Evolutionary conservation across 805 yeast genomes (phyloP), one percentile per base, ranked within the genome.

Genomic region (Sungouiozyma intestinalis): DNA sequence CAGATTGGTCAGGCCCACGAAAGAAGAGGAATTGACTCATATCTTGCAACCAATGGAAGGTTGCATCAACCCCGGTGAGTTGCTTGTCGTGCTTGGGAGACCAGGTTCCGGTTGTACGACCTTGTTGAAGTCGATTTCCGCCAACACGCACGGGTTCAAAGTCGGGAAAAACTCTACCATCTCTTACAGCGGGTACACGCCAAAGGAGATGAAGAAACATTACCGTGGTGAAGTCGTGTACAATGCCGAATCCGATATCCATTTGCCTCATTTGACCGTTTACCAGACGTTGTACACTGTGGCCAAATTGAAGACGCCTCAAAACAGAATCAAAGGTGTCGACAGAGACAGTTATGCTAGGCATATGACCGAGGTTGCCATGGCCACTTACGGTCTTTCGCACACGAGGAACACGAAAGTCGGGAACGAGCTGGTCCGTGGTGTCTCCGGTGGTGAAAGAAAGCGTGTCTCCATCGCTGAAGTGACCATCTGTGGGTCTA

Each of bases 371-470:
- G 69, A 71, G 44, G 77, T 74, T n/a, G 59, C 60, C 31, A 69
- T 72, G 75, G 76, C 74, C 21, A 71, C 69, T 29, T 79, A 74
- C 52, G 85, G 84, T 46, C 65, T 80, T 36, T 63, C 71, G 8
- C 84, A 77, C 57, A 75, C 84, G 4, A 66, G 68, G 45, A 65
- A 74, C 56, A 76, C 82, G n/a, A 73, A 72, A 47, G 82, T 77
- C 35, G 83, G 83, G 47, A 71, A 69, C 53, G 81, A 76, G 47
- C 65, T 71, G 33, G 71, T 80, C 27, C 71, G 85, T 58, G 84
- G 86, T 66, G 84, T 81, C 36, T 79, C 90, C 41, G 90, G 94
- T 55, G 92, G 94, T 69, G 92, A 84, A 64, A 68, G 94, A 50
- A 82, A 83, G 64, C 76, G 94, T 67, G 90, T 84, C 3, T 80